phyloP scores from a whole-genome alignment of 1,139 yeast genomes.

The Kazachstania sp. region DNA sequence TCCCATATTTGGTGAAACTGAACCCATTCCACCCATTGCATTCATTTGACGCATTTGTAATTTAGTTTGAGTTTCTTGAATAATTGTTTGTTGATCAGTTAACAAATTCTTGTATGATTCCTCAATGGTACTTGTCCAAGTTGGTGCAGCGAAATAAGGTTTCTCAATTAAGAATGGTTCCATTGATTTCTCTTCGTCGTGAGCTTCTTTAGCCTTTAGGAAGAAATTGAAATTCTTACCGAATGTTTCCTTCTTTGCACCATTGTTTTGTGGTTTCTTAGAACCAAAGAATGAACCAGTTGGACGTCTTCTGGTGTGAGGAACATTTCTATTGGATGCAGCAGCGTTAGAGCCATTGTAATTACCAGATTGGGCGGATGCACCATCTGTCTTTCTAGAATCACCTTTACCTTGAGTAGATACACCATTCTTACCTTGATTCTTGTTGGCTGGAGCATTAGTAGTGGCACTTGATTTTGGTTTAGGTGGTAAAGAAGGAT shows the following conservation, averaged over 20 bases:
- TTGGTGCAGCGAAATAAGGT: conserved; percentile 70
- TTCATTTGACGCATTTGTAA: conserved; percentile 29
- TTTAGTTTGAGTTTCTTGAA: conserved; percentile 25
- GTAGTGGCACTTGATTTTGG: conserved; percentile 9
- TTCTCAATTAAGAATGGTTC: conserved; percentile 43
- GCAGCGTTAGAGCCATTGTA: conserved; percentile 2
- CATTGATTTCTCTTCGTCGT: conserved; percentile 29
- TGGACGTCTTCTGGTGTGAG: conserved; percentile 23
- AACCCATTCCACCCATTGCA: conserved; percentile 2
- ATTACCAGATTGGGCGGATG: conserved; percentile 6
- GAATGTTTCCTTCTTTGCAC: conserved; percentile 31
- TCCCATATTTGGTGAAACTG: conserved; percentile 4
- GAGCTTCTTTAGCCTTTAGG: conserved; percentile 31
- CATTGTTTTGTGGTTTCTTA: conserved; percentile 40
- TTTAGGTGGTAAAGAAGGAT: conserved; percentile 22
- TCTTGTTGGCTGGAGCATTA: conserved; percentile 4
- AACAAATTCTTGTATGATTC: conserved; percentile 44
- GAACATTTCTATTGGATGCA: conserved; percentile 12
- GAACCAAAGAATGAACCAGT: conserved; percentile 25
- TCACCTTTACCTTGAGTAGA: conserved; percentile 13
- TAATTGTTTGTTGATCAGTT: conserved; percentile 31
- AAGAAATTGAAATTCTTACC: conserved; percentile 52
- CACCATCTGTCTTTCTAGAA: conserved; percentile 10
- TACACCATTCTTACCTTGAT: neutral
- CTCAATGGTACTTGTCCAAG: conserved; percentile 61